phyloP scores from a whole-genome alignment of 805 yeast genomes.

The Aciculoconidium aculeatum region DNA sequence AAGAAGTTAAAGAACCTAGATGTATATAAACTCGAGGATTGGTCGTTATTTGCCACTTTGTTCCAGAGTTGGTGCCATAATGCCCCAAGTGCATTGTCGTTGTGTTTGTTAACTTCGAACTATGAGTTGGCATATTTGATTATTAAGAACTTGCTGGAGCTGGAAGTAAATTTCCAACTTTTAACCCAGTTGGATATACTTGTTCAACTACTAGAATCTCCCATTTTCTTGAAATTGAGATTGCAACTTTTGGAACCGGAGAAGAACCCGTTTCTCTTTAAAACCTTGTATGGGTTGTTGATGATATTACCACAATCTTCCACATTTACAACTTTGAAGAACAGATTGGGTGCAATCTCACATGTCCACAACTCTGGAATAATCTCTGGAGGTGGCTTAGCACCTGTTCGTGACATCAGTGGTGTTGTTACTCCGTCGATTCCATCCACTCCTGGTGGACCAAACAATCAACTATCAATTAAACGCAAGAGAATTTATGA shows the following conservation, averaged over 20 bases:
- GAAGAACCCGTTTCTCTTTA: constrained; percentile 71
- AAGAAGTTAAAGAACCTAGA: constrained; percentile 57
- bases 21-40: constrained; percentile 47
- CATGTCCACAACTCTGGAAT: constrained; percentile 21
- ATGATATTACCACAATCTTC: constrained; percentile 94
- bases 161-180: constrained; percentile 72
- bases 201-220: constrained; percentile 87
- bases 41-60: constrained; percentile 63
- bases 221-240: constrained; percentile 82
- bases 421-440: constrained; percentile 16
- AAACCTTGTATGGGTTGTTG: constrained; percentile 83
- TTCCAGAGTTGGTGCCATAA: constrained; percentile 91
- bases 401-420: too few species aligned
- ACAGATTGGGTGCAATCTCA: constrained; percentile 60
- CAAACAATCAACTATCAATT: constrained; percentile 27
- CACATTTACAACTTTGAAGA: constrained; percentile 77
- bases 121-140: constrained; percentile 85
- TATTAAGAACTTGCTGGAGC: constrained; percentile 71
- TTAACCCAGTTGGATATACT: constrained; percentile 83
- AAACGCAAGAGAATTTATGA: constrained; percentile 35
- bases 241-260: constrained; percentile 87
- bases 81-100: constrained; percentile 79
- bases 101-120: constrained; percentile 80
- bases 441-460: constrained; percentile 12
- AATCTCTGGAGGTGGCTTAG: constrained; percentile 7